phyloP scores from a whole-genome alignment of 805 yeast genomes.

The Wickerhamomyces mucosus region DNA sequence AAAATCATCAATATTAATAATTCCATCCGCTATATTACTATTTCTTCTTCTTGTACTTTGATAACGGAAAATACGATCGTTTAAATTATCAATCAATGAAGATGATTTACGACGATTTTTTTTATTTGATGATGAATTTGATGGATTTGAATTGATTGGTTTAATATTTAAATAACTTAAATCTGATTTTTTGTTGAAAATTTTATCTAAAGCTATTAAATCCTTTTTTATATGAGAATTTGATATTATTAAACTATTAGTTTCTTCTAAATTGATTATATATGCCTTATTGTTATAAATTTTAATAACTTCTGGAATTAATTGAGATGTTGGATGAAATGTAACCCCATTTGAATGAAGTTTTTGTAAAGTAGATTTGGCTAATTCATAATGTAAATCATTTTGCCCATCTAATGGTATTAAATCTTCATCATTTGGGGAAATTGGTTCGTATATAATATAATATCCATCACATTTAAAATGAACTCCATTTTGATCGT shows the following conservation, averaged over 20 bases:
- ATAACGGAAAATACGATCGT: no score
- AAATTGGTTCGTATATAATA: constrained; percentile 16
- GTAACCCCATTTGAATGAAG: constrained; percentile 15
- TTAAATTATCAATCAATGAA: no score
- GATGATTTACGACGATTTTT: no score
- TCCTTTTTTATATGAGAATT: constrained; percentile 7
- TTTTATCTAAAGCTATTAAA: constrained; percentile 6
- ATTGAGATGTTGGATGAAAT: constrained; percentile 10
- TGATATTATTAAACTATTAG: constrained; percentile 2
- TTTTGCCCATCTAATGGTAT: constrained; percentile 7
- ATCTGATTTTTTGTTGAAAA: constrained; percentile 6
- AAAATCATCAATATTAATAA: no score
- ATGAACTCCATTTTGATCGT: constrained; percentile 9
- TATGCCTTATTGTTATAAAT: constrained; percentile 10
- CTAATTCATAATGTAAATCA: constrained; percentile 9
- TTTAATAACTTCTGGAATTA: constrained; percentile 13
- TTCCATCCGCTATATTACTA: no score
- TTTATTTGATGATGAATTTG: no score
- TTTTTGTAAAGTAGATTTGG: constrained; percentile 9
- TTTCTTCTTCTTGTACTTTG: no score
- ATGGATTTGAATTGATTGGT: no score
- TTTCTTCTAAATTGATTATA: constrained; percentile 17
- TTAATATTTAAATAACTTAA: no score
- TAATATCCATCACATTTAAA: constrained; percentile 20
- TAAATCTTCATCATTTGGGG: constrained; percentile 8